These are phyloP conservation scores for Penicillium ochrochloron DNA, from an alignment of 495 filamentous ascomycete species.

Conservation along the genomic window DNA sequence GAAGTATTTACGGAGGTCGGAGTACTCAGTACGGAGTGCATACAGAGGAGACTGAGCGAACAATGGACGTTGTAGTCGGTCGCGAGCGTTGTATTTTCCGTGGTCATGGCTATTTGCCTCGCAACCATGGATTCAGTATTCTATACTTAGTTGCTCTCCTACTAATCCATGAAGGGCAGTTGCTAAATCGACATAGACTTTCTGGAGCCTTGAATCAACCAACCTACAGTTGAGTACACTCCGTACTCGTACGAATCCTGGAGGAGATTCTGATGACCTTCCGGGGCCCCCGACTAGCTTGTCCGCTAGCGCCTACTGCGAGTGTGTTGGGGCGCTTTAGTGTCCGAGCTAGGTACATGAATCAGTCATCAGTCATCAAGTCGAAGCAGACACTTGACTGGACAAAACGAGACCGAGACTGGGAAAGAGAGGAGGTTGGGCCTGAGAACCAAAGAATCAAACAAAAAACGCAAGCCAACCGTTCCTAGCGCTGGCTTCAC, in stretches of 20 bases:
- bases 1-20: background rate
- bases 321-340: slow-evolving; percentile 10
- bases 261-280: background rate
- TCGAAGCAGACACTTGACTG: background rate
- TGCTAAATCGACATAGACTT: background rate
- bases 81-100: background rate
- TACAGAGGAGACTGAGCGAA: background rate
- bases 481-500: slow-evolving; percentile 10
- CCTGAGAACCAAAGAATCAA: background rate
- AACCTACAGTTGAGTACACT: background rate
- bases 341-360: slow-evolving; percentile 5
- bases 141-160: background rate
- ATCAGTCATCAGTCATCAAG: background rate
- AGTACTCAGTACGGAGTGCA: background rate
- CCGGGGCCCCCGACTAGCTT: slow-evolving; percentile 12
- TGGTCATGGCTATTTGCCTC: background rate
- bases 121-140: background rate
- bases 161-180: background rate
- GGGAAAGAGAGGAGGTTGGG: slow-evolving; percentile 7
- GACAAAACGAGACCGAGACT: background rate
- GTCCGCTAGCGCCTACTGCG: slow-evolving; percentile 1
- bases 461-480: slow-evolving; percentile 5
- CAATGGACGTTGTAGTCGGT: background rate
- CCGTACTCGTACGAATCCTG: background rate
- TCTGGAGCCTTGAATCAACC: background rate